Percentiles rank a stretch among this genome's conserved stretches.
These are phyloP conservation scores for Graphilbum sp. DNA, from an alignment of 2,329 filamentous ascomycete genomes.

Conservation along the genomic window DNA sequence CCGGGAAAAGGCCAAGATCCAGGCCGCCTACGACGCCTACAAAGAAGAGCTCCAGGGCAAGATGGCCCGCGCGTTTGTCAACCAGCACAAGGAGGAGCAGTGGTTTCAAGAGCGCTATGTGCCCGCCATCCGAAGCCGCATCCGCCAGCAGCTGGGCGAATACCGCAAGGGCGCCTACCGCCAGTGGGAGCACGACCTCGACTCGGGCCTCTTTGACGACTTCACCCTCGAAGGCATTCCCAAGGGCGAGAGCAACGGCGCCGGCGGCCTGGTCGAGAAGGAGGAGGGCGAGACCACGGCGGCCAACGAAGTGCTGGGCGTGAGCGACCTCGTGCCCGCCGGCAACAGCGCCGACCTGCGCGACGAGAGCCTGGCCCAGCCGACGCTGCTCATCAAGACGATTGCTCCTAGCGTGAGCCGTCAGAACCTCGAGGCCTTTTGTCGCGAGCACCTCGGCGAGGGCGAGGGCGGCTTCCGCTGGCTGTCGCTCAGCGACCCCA, in stretches of 20 bases:
- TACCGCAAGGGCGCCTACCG: conserved; percentile 64
- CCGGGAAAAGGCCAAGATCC: conserved; percentile 64
- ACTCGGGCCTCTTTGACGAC: conserved; percentile 76
- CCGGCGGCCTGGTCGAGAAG: conserved; percentile 73
- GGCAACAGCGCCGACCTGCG: conserved; percentile 73
- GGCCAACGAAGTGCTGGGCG: conserved; percentile 80
- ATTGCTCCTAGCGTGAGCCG: conserved; percentile 92
- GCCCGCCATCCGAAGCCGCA: conserved; percentile 58
- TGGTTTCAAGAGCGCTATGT: conserved; percentile 97
- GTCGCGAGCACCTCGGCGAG: conserved; percentile 84
- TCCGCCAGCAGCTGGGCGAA: conserved; percentile 61
- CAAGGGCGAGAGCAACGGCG: conserved; percentile 80
- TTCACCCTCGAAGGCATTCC: conserved; percentile 89
- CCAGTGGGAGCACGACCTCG: conserved; percentile 81
- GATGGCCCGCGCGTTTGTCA: conserved; percentile 81
- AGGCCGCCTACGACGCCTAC: conserved; percentile 50
- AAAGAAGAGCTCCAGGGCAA: conserved; percentile 54
- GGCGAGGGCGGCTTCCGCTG: conserved; percentile 87
- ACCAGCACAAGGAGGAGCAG: conserved; percentile 84
- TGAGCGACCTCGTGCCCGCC: conserved; percentile 75
- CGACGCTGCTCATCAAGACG: conserved; percentile 92
- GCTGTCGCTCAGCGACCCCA: conserved; percentile 89
- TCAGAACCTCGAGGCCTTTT: conserved; percentile 83
- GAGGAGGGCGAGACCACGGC: conserved; percentile 90
- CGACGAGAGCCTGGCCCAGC: conserved; percentile 76